Percentiles rank a stretch among this genome's conserved stretches.
Evolutionary conservation across 2,329 filamentous ascomycete species (phyloP).

Genomic region (Juglanconis oblonga): DNA sequence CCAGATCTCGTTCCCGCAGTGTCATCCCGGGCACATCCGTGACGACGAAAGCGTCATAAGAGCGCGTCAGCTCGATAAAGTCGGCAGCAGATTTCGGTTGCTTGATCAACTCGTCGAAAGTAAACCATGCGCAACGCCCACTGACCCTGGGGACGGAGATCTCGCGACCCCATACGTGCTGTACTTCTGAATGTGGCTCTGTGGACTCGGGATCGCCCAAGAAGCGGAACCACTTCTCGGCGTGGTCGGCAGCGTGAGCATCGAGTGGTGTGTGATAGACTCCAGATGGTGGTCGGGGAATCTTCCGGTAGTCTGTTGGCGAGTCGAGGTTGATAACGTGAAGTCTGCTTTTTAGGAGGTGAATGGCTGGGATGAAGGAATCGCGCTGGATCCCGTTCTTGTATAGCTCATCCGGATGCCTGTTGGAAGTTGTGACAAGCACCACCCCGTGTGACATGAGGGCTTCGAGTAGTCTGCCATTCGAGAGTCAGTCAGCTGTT

Average conservation of each 20-base stretch:
- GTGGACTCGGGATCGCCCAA: slow-evolving; percentile 80
- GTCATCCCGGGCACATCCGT: slow-evolving; percentile 93
- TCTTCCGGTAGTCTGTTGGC: slow-evolving; percentile 94
- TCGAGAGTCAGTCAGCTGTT: not conserved
- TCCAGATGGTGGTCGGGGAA: slow-evolving; percentile 85
- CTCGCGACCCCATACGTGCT: slow-evolving; percentile 89
- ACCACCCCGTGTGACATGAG: slow-evolving; percentile 98
- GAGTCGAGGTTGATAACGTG: slow-evolving; percentile 94
- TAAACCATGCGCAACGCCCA: slow-evolving; percentile 85
- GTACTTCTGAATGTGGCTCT: slow-evolving; percentile 70
- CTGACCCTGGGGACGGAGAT: slow-evolving; percentile 85
- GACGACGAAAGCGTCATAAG: slow-evolving; percentile 89
- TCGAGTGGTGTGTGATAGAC: slow-evolving; percentile 93
- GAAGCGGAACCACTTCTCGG: slow-evolving; percentile 93
- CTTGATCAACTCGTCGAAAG: slow-evolving; percentile 88
- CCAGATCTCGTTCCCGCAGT: slow-evolving; percentile 78
- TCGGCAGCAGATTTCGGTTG: slow-evolving; percentile 88
- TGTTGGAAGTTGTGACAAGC: slow-evolving; percentile 91
- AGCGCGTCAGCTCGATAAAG: slow-evolving; percentile 86
- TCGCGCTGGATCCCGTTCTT: slow-evolving; percentile 97
- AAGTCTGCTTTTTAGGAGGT: slow-evolving; percentile 79
- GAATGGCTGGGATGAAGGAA: slow-evolving; percentile 93
- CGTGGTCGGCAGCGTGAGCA: slow-evolving; percentile 71
- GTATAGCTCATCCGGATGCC: slow-evolving; percentile 95
- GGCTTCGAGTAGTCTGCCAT: slow-evolving; percentile 68